Evolutionary conservation across 1,284 basidiomycete genomes (phyloP).

Genomic region (Fomitopsis schrenkii): DNA sequence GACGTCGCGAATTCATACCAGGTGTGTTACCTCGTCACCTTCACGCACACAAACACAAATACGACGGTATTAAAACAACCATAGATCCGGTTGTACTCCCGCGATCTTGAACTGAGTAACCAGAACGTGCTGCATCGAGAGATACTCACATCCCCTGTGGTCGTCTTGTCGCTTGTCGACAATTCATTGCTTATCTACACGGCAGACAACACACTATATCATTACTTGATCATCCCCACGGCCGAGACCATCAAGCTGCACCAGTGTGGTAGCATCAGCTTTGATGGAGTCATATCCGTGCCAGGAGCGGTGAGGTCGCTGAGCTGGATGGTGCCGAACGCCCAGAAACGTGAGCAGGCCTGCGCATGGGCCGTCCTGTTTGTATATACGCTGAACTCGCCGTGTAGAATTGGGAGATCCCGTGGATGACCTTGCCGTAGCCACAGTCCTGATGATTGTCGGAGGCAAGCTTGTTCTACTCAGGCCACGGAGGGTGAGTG

Average conservation of each 20-base stretch:
- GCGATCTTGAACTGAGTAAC: constrained; percentile 88
- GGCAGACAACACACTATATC: constrained; percentile 91
- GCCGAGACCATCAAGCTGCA: constrained; percentile 81
- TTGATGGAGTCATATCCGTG: constrained; percentile 85
- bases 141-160: constrained; percentile 71
- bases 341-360: constrained; percentile 80
- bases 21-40: constrained; percentile 36
- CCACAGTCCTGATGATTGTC: constrained; percentile 95
- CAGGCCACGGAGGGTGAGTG: constrained; percentile 70
- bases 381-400: neutral
- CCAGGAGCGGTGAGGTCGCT: constrained; percentile 86
- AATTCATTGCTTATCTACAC: constrained; percentile 97
- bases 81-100: constrained; percentile 92
- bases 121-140: constrained; percentile 85
- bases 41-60: constrained; percentile 6
- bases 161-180: constrained; percentile 89
- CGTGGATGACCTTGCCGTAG: constrained; percentile 87
- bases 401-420: constrained; percentile 86
- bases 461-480: constrained; percentile 90
- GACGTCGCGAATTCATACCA: constrained; percentile 80
- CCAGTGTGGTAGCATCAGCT: constrained; percentile 93
- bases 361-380: constrained; percentile 9
- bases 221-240: constrained; percentile 90
- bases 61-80: neutral
- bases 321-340: constrained; percentile 95